Evolutionary conservation across 345 rosid species (phyloP).

Genomic region (Anastatica hierochuntica): DNA sequence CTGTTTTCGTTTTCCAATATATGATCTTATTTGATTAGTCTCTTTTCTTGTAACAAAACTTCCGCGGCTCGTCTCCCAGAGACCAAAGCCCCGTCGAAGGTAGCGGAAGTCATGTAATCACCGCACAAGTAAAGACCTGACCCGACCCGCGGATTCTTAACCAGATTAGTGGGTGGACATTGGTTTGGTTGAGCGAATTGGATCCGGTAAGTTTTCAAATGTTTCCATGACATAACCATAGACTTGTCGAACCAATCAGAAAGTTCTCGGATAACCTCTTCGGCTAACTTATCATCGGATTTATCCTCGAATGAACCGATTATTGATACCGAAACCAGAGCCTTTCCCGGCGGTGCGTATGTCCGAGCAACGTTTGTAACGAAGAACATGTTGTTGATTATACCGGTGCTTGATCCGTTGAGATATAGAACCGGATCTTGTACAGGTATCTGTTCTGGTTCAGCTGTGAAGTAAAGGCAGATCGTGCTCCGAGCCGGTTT

Average conservation of each 20-base stretch:
- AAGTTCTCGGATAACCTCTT: slow-evolving; percentile 42
- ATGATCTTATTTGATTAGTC: not conserved
- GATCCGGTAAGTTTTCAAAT: slow-evolving; percentile 64
- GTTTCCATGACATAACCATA: slow-evolving; percentile 51
- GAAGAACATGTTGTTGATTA: slow-evolving; percentile 86
- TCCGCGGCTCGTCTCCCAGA: slow-evolving; percentile 82
- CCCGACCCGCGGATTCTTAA: slow-evolving; percentile 36
- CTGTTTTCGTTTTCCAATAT: no score
- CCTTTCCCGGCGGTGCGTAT: slow-evolving; percentile 62
- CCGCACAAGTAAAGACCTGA: slow-evolving; percentile 57
- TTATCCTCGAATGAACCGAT: slow-evolving; percentile 52
- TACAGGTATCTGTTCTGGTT: slow-evolving; percentile 43
- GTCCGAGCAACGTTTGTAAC: slow-evolving; percentile 74
- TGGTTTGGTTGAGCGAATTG: slow-evolving; percentile 81
- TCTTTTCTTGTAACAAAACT: slow-evolving; percentile 40
- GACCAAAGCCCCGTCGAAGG: slow-evolving; percentile 87
- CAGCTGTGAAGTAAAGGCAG: slow-evolving; percentile 66
- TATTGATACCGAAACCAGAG: slow-evolving; percentile 64
- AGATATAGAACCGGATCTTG: slow-evolving; percentile 64
- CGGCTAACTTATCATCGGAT: slow-evolving; percentile 43
- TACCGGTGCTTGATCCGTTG: slow-evolving; percentile 67
- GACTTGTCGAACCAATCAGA: slow-evolving; percentile 62
- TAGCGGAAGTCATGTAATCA: slow-evolving; percentile 68
- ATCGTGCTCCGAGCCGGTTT: slow-evolving; percentile 58
- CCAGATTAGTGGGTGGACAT: slow-evolving; percentile 61